Conservation (phyloP, 495 filamentous ascomycete genomes). For the Penicillium riverlandense region DNA sequence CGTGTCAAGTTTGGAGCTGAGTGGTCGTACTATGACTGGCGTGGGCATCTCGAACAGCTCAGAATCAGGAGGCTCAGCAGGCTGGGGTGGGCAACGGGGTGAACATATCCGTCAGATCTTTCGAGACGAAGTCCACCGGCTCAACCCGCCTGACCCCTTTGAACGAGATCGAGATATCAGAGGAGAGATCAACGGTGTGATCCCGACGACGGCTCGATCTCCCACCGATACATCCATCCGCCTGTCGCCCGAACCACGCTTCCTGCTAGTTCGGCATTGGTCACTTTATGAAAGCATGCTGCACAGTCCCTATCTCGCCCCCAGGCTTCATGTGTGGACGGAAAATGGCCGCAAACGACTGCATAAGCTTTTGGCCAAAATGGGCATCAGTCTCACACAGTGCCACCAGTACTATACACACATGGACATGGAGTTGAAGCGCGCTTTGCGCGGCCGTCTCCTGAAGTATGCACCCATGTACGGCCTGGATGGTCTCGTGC, state of each 20-base stretch:
- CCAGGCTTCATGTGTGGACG: conserved; percentile 88
- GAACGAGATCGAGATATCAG: conserved; percentile 47
- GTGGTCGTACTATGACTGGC: conserved; percentile 75
- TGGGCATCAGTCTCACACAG: conserved; percentile 91
- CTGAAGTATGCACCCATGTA: conserved; percentile 86
- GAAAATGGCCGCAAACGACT: conserved; percentile 80
- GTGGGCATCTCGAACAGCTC: conserved; percentile 61
- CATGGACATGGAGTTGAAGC: conserved; percentile 97
- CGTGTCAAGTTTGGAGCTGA: conserved; percentile 83
- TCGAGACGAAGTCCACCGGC: conserved; percentile 86
- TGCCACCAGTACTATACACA: conserved; percentile 94
- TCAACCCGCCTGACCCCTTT: conserved; percentile 73
- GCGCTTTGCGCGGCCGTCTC: conserved; percentile 74
- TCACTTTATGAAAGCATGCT: conserved; percentile 97
- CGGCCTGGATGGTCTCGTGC: conserved; percentile 86
- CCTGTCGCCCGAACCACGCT: conserved; percentile 87
- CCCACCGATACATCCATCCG: conserved; percentile 90
- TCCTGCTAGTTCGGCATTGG: conserved; percentile 93
- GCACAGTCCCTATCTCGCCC: conserved; percentile 92
- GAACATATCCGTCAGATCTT: conserved; percentile 78
- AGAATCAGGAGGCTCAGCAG: conserved; percentile 52
- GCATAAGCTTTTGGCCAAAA: conserved; percentile 95
- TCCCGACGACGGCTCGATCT: conserved; percentile 79
- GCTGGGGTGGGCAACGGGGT: conserved; percentile 78
- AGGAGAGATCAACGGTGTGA: conserved; percentile 62